A percentile compares a stretch with the other conserved stretches of the same genome.
phyloP scores from a whole-genome alignment of 371 early-diverging fungal species.

The Lichtheimia corymbifera region DNA sequence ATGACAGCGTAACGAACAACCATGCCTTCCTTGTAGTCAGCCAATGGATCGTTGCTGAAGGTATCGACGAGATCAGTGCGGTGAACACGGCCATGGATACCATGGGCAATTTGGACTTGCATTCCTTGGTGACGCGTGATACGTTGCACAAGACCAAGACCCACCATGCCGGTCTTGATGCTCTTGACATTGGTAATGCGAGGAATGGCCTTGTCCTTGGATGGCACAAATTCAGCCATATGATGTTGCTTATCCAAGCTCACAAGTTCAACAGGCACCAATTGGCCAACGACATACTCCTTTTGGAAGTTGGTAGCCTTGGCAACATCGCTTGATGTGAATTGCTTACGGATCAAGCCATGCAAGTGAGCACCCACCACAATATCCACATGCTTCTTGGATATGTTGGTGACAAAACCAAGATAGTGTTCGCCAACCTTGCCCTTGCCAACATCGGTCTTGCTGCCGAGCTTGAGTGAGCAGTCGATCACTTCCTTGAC shows the following conservation, averaged over 20 bases:
- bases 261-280: slow-evolving; percentile 59
- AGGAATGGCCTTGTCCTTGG: slow-evolving; percentile 30
- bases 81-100: slow-evolving; percentile 60
- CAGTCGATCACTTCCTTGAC: slow-evolving; percentile 24
- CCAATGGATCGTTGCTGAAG: slow-evolving; percentile 52
- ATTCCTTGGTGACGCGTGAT: slow-evolving; percentile 47
- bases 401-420: slow-evolving; percentile 63
- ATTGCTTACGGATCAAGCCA: slow-evolving; percentile 51
- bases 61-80: slow-evolving; percentile 66
- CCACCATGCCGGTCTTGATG: slow-evolving; percentile 50
- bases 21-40: slow-evolving; percentile 44
- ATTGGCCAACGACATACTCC: slow-evolving; percentile 56
- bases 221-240: slow-evolving; percentile 26
- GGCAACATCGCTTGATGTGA: slow-evolving; percentile 47
- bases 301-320: slow-evolving; percentile 46
- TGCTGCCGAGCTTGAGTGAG: slow-evolving; percentile 24
- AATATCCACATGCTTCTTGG: slow-evolving; percentile 44
- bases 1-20: slow-evolving; percentile 59
- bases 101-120: slow-evolving; percentile 48
- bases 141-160: slow-evolving; percentile 55
- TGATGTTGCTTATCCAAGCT: slow-evolving; percentile 46
- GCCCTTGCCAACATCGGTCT: slow-evolving; percentile 27
- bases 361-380: slow-evolving; percentile 36
- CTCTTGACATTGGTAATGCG: slow-evolving; percentile 42
- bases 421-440: slow-evolving; percentile 47